Evolutionary conservation across 2,329 filamentous ascomycete genomes (phyloP).

Genomic region (Hypoxylon sp.): DNA sequence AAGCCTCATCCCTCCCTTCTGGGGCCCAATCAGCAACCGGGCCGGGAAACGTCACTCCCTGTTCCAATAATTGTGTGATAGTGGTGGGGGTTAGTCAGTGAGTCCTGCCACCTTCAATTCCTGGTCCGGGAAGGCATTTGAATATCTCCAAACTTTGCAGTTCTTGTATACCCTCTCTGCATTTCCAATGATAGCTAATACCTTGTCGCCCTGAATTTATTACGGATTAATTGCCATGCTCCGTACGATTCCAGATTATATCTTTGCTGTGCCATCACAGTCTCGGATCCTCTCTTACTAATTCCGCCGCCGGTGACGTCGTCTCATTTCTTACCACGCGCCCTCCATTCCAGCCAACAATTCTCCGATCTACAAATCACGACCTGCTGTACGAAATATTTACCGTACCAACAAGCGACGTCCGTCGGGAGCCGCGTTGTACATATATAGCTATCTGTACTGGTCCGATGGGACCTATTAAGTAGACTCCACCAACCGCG

Average conservation of each 20-base stretch:
- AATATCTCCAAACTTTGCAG: constrained; percentile 13
- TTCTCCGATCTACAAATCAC: constrained; percentile 27
- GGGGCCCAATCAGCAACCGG: not conserved
- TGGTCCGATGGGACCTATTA: constrained; percentile 4
- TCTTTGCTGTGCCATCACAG: constrained; percentile 2
- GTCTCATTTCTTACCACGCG: constrained; percentile 31
- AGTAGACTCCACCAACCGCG: constrained; percentile 1
- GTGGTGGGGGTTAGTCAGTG: constrained; percentile 20
- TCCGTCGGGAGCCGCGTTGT: constrained; percentile 11
- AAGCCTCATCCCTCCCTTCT: constrained; percentile 2
- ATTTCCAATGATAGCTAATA: constrained; percentile 4
- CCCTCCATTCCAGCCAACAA: constrained; percentile 34
- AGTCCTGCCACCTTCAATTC: constrained; percentile 16
- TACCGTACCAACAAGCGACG: constrained; percentile 19
- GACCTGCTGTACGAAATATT: constrained; percentile 20
- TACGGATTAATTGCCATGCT: constrained; percentile 15
- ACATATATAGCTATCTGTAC: constrained; percentile 23
- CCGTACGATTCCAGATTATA: constrained; percentile 11
- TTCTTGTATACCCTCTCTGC: constrained; percentile 5
- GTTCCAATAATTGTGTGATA: constrained; percentile 16
- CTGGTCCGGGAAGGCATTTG: constrained; percentile 3
- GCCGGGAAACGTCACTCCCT: constrained; percentile 11
- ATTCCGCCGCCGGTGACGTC: constrained; percentile 32
- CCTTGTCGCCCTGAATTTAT: constrained; percentile 1
- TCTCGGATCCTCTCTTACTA: constrained; percentile 16